These are phyloP conservation scores for Arthrocladium fulminans DNA, from an alignment of 2,329 filamentous ascomycete genomes.

Conservation along the genomic window DNA sequence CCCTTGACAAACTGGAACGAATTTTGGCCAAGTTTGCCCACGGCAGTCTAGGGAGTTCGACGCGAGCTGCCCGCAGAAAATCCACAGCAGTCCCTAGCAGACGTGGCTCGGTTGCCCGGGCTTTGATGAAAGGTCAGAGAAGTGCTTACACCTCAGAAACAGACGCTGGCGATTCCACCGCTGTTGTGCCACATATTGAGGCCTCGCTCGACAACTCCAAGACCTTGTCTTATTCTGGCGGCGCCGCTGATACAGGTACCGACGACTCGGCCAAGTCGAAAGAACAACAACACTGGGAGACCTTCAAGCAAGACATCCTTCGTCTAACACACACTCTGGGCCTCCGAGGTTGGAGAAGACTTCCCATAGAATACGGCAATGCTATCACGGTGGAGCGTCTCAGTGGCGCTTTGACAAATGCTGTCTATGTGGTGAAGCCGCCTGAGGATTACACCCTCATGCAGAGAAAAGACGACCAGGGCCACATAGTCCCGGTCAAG, in stretches of 20 bases:
- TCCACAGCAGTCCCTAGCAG: not conserved
- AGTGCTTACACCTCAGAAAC: slow-evolving; percentile 65
- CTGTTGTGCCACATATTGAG: slow-evolving; percentile 75
- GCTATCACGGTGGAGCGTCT: slow-evolving; percentile 41
- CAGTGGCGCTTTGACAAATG: slow-evolving; percentile 90
- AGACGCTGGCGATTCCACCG: slow-evolving; percentile 69
- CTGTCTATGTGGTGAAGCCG: slow-evolving; percentile 87
- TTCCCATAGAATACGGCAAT: slow-evolving; percentile 46
- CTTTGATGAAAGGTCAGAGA: slow-evolving; percentile 25
- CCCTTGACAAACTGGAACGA: slow-evolving; percentile 69
- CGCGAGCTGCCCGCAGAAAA: slow-evolving; percentile 1
- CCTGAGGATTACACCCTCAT: slow-evolving; percentile 40
- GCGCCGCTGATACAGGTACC: slow-evolving; percentile 37
- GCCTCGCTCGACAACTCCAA: slow-evolving; percentile 81
- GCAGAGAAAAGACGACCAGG: slow-evolving; percentile 15
- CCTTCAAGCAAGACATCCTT: slow-evolving; percentile 86
- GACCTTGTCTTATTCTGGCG: slow-evolving; percentile 66
- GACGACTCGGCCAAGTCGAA: slow-evolving; percentile 48
- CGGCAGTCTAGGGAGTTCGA: slow-evolving; percentile 24
- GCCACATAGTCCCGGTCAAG: slow-evolving; percentile 13
- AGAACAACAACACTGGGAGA: slow-evolving; percentile 68
- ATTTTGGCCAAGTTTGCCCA: slow-evolving; percentile 47
- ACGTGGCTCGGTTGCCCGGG: slow-evolving; percentile 34
- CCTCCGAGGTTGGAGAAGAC: slow-evolving; percentile 82
- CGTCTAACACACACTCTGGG: slow-evolving; percentile 79